Conservation (phyloP, 768 basidiomycete species). For the Amanita muscaria region DNA sequence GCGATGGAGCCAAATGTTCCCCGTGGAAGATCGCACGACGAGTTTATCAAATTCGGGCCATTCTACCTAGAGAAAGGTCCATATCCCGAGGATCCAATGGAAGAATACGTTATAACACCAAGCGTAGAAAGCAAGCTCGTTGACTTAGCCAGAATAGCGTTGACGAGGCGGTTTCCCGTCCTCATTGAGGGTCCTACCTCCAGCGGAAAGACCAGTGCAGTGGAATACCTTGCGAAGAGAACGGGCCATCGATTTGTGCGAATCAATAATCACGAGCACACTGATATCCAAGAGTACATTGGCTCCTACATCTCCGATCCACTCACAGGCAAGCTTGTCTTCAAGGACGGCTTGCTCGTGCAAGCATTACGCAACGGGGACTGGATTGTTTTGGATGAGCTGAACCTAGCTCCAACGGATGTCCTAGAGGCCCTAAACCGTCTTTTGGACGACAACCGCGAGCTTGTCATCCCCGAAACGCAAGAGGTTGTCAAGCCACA, state of each 20-base stretch:
- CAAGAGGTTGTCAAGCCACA: constrained; percentile 92
- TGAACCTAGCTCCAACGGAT: constrained; percentile 96
- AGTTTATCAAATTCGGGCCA: constrained; percentile 79
- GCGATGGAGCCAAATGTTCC: constrained; percentile 57
- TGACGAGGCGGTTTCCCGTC: constrained; percentile 85
- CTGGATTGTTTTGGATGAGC: constrained; percentile 97
- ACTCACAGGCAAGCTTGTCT: constrained; percentile 85
- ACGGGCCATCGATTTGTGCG: constrained; percentile 95
- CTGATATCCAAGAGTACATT: constrained; percentile 97
- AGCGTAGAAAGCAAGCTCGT: constrained; percentile 93
- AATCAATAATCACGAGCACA: constrained; percentile 99
- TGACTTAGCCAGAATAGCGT: constrained; percentile 86
- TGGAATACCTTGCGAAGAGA: constrained; percentile 88
- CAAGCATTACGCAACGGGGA: constrained; percentile 85
- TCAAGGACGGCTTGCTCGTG: constrained; percentile 90
- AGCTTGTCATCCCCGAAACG: constrained; percentile 91
- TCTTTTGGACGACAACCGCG: constrained; percentile 93
- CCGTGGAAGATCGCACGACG: constrained; percentile 33
- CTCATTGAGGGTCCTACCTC: constrained; percentile 98
- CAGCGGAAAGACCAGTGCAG: constrained; percentile 92
- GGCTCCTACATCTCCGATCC: constrained; percentile 95
- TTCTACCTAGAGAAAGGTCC: constrained; percentile 85
- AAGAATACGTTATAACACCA: constrained; percentile 90
- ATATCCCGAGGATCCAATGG: constrained; percentile 47
- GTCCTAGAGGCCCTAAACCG: constrained; percentile 96